These are phyloP conservation scores for Mycosarcoma mackinlayi DNA, from an alignment of 1,284 basidiomycete genomes.

Conservation along the genomic window DNA sequence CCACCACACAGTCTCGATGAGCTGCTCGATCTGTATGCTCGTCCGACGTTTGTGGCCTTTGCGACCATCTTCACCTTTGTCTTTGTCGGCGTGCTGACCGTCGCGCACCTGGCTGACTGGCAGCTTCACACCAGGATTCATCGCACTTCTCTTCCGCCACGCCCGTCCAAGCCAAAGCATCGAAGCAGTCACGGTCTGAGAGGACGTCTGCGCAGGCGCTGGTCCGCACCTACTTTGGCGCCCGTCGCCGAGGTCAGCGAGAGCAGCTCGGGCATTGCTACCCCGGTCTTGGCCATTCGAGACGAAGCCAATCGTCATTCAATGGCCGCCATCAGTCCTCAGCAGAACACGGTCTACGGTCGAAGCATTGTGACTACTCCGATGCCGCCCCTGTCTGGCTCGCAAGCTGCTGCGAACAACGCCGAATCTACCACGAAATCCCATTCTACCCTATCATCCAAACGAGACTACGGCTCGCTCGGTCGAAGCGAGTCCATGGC, in stretches of 20 bases:
- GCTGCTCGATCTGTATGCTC: conserved; percentile 80
- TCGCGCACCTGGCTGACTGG: conserved; percentile 66
- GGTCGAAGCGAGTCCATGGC: conserved; percentile 26
- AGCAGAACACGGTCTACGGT: conserved; percentile 21
- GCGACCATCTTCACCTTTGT: conserved; percentile 75
- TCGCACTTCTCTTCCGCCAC: conserved; percentile 17
- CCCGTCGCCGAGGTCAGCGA: conserved; percentile 66
- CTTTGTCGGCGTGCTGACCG: conserved; percentile 72
- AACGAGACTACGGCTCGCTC: conserved; percentile 40
- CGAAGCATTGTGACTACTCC: conserved; percentile 35
- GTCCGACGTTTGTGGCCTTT: conserved; percentile 81
- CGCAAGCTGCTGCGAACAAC: background rate
- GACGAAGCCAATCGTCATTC: conserved; percentile 43
- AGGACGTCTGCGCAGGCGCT: conserved; percentile 31
- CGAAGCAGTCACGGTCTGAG: conserved; percentile 16
- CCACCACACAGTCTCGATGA: conserved; percentile 88
- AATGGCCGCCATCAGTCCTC: conserved; percentile 12
- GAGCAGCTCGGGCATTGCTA: conserved; percentile 64
- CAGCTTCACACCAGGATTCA: conserved; percentile 54
- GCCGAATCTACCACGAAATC: background rate
- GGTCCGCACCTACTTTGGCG: conserved; percentile 62
- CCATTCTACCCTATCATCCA: too few relatives aligned
- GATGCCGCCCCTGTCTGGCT: conserved; percentile 5
- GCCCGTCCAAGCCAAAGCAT: conserved; percentile 22
- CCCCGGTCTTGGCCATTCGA: conserved; percentile 50